Percentiles rank a stretch among this genome's conserved stretches.
Conservation (phyloP, 208 protist species). For the Leishmania major region DNA sequence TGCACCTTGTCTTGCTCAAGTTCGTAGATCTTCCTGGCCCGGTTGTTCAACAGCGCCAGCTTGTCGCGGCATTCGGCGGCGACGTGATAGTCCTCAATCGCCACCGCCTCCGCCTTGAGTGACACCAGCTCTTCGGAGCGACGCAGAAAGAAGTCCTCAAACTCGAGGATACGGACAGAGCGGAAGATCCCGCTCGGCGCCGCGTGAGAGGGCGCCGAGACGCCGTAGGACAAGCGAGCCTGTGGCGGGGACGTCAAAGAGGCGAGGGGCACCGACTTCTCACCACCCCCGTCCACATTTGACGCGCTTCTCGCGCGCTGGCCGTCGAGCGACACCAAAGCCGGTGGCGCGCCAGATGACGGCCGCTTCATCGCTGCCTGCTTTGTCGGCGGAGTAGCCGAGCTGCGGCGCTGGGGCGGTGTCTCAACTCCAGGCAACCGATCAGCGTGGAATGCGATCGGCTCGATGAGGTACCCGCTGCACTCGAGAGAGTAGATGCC, state of each 20-base stretch:
- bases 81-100: constrained; percentile 69
- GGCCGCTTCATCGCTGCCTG: not conserved
- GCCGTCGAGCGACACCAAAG: not conserved
- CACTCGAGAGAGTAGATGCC: constrained; percentile 89
- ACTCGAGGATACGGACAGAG: constrained; percentile 81
- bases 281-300: not conserved
- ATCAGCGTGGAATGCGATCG: constrained; percentile 31
- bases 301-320: not conserved
- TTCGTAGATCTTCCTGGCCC: constrained; percentile 74
- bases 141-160: constrained; percentile 88
- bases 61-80: constrained; percentile 73
- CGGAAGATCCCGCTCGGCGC: constrained; percentile 47
- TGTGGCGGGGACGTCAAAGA: not conserved
- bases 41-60: constrained; percentile 65
- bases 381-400: not conserved
- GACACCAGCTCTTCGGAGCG: constrained; percentile 79
- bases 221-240: not conserved
- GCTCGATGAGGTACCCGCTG: constrained; percentile 42
- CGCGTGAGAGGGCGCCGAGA: not conserved
- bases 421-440: not conserved
- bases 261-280: not conserved
- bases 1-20: constrained; percentile 89
- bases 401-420: not conserved
- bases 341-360: not conserved
- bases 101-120: constrained; percentile 78